Base-by-base conservation (phyloP, 176 grass and related monocot species). In the Stipa capillata region DNA sequence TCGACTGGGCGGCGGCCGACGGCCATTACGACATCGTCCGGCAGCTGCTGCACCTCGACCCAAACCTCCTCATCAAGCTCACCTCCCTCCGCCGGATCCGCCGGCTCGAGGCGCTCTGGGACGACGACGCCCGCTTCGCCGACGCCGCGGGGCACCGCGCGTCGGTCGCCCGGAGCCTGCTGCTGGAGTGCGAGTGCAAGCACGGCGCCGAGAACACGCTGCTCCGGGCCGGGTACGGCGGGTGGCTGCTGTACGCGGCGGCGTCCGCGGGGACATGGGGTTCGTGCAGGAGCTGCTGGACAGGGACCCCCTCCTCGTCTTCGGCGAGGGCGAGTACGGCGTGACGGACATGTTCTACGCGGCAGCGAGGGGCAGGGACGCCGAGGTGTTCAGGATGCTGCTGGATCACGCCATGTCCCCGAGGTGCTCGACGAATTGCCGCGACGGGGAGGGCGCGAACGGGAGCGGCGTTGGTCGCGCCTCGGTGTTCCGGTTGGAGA, bases 31-130 rank as follows among this genome's bases (percentile, higher is more conserved):
- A 94, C 77, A 79, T 98, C 28, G 96, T 94, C 13, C 90, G 96
- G 18, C 85, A 94, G 83, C 90, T 98, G 34, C 89, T 98, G 5
- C 90, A 90, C 71, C 80, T 94, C 37, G 96, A 98, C 81, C 84
- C 90, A 14, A 98, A 98, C 85, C 90, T 95, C n/a, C 92, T 99
- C 88, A 93, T 99, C 81, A 99, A 99, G 74, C 92, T 99, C 83
- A 93, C 96, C 76, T 95, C 92, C 3, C 90, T 99, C 8, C 90
- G 88, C 74, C 90, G 96, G 59, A 93, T 95, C 86, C 96, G 88
- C 33, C 81, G 96, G 34, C 96, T 99, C 51, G 96, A 99, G 69
- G 78, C 90, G 16, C 85, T 99, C 23, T 99, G 96, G 96, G 92
- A 95, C 69, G 92, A 95, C 77, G 90, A 95, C 79, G 70, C 80